Evolutionary conservation across 257 asterid genomes (phyloP).

Genomic region (Prunella vulgaris): DNA sequence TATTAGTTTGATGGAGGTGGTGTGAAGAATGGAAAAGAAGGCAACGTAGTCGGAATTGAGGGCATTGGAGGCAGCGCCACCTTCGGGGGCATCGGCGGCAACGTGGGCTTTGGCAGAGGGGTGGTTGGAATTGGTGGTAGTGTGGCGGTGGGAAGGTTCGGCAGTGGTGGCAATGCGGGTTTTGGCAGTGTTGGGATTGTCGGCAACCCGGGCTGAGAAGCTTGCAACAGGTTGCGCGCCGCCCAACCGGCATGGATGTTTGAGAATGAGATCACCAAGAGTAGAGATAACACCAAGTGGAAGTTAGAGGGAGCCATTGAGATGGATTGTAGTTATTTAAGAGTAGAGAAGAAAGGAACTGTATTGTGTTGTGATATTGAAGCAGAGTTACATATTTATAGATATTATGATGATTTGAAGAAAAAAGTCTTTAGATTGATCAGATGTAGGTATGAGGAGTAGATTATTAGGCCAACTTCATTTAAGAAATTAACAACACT

Average conservation of each 20-base stretch:
- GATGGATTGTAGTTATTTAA: neutral
- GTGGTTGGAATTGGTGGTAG: conserved; percentile 18
- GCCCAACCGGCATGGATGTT: neutral
- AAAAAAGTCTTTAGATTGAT: too few relatives aligned
- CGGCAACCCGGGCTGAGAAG: conserved; percentile 18
- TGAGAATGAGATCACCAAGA: conserved; percentile 11
- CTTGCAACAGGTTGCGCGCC: conserved; percentile 18
- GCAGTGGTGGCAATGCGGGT: conserved; percentile 29
- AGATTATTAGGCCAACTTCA: too few relatives aligned
- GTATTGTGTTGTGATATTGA: neutral
- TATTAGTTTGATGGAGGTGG: conserved; percentile 27
- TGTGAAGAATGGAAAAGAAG: conserved; percentile 26
- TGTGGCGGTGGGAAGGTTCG: conserved; percentile 11
- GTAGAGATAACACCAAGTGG: neutral
- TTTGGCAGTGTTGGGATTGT: conserved; percentile 7
- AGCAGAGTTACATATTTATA: too few relatives aligned
- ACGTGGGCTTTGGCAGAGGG: neutral
- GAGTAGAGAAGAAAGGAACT: neutral
- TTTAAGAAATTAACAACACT: too few relatives aligned
- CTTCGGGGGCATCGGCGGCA: conserved; percentile 13
- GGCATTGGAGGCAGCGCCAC: conserved; percentile 27
- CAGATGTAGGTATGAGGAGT: too few relatives aligned
- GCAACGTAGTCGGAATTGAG: conserved; percentile 21
- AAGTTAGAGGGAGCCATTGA: conserved; percentile 15
- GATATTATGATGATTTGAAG: too few relatives aligned